A percentile compares a stretch with the other conserved stretches of the same genome.
These are phyloP conservation scores for Tetradesmus lagerheimii DNA, from an alignment of 139 green algal genomes.

Conservation along the genomic window DNA sequence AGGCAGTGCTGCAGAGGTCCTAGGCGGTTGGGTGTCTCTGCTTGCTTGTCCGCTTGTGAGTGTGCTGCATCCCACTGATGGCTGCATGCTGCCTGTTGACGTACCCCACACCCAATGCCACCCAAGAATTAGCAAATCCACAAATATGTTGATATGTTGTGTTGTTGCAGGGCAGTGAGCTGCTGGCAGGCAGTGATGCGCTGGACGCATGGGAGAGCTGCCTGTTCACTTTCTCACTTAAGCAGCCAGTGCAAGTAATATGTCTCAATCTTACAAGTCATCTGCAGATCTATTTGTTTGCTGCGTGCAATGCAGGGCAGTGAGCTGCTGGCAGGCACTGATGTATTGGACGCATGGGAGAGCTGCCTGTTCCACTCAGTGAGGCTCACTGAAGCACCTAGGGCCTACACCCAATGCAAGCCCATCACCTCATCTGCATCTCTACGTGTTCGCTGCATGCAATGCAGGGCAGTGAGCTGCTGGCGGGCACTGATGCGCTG, in stretches of 20 bases:
- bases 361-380: constrained; percentile 42
- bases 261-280: no score
- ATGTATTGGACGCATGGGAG: constrained; percentile 44
- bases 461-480: not conserved
- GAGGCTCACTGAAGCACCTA: constrained; percentile 35
- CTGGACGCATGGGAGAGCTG: constrained; percentile 50
- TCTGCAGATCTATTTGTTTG: no score
- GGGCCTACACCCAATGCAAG: constrained; percentile 25
- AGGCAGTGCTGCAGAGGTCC: not conserved
- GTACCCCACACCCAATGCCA: no score
- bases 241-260: no score
- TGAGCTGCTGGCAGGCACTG: not conserved
- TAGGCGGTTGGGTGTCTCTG: no score
- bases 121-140: no score
- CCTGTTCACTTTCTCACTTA: constrained; percentile 37
- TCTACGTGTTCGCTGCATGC: not conserved
- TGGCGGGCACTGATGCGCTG: not conserved
- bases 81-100: no score
- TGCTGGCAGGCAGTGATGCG: not conserved
- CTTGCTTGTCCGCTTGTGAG: no score
- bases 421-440: no score
- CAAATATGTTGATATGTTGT: no score
- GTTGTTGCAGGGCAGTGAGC: not conserved
- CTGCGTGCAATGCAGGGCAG: not conserved
- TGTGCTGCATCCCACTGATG: no score